phyloP scores from a whole-genome alignment of 805 yeast genomes.

The Jamesozyma rosinii region DNA sequence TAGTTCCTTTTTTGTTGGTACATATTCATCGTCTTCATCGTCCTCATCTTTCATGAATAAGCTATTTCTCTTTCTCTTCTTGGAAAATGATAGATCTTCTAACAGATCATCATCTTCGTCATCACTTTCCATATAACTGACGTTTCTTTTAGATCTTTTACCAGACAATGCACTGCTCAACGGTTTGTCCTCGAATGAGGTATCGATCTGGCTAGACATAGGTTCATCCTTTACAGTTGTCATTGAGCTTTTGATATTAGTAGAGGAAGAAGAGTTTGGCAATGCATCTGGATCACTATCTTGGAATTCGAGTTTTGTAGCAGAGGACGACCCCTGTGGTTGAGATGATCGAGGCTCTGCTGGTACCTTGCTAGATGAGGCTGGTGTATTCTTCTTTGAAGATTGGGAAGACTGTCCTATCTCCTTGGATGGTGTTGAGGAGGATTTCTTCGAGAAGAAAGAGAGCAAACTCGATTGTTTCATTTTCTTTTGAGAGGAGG shows the following conservation, averaged over 20 bases:
- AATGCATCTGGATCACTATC: not conserved
- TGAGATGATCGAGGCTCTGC: not conserved
- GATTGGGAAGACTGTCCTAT: not conserved
- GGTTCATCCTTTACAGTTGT: not conserved
- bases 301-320: not conserved
- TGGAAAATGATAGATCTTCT: slow-evolving; percentile 1
- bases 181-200: slow-evolving; percentile 3
- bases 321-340: not conserved
- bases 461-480: slow-evolving; percentile 32
- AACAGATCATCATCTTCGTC: slow-evolving; percentile 33
- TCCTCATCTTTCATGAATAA: slow-evolving; percentile 12
- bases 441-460: slow-evolving; percentile 26
- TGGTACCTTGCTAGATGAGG: not conserved
- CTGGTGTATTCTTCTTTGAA: not conserved
- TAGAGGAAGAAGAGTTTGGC: not conserved
- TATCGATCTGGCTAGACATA: not conserved
- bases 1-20: slow-evolving; percentile 16
- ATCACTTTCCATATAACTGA: slow-evolving; percentile 32
- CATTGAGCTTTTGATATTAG: not conserved
- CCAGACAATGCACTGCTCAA: not conserved
- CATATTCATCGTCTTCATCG: slow-evolving; percentile 25
- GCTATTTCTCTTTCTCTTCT: slow-evolving; percentile 14
- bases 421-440: slow-evolving; percentile 4
- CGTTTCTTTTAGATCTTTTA: slow-evolving; percentile 19
- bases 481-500: slow-evolving; percentile 28